Evolutionary conservation across 306 rosid species (phyloP).

Genomic region (Trifolium subterraneum): DNA sequence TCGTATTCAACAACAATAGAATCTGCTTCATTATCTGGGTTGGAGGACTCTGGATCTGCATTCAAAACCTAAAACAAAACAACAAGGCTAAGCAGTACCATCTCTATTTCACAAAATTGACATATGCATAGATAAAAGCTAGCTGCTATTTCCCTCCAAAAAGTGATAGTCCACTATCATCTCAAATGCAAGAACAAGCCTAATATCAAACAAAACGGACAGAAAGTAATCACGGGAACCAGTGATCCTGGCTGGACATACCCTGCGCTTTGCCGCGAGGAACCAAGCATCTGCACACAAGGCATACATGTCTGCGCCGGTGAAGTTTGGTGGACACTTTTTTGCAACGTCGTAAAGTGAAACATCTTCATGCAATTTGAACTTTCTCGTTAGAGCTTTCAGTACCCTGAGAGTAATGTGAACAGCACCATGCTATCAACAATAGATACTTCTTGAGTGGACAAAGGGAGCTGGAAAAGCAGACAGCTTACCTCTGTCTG

Average conservation of each 20-base stretch:
- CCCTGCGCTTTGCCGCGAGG: constrained; percentile 91
- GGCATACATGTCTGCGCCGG: constrained; percentile 98
- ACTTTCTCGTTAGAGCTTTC: constrained; percentile 89
- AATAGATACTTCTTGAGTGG: background rate
- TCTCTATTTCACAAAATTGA: constrained; percentile 6
- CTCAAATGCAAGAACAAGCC: background rate
- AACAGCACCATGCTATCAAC: constrained; percentile 10
- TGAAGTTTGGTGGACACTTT: constrained; percentile 86
- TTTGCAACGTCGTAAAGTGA: constrained; percentile 79
- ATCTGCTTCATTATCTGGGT: constrained; percentile 59
- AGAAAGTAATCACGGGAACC: constrained; percentile 1
- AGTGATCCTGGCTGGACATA: constrained; percentile 40
- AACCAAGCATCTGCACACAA: constrained; percentile 99
- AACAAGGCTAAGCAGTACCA: constrained; percentile 30
- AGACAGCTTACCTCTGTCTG: constrained; percentile 69
- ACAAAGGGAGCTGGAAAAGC: background rate
- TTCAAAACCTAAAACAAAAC: constrained; percentile 63
- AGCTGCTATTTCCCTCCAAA: constrained; percentile 6
- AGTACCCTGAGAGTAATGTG: constrained; percentile 62
- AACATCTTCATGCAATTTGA: constrained; percentile 73
- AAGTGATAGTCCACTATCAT: constrained; percentile 6
- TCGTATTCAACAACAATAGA: constrained; percentile 64
- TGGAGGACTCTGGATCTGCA: constrained; percentile 61
- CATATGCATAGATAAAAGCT: constrained; percentile 7
- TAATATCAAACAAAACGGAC: constrained; percentile 27